phyloP scores from a whole-genome alignment of 2,329 filamentous ascomycete species.

The Fusarium zealandicum region DNA sequence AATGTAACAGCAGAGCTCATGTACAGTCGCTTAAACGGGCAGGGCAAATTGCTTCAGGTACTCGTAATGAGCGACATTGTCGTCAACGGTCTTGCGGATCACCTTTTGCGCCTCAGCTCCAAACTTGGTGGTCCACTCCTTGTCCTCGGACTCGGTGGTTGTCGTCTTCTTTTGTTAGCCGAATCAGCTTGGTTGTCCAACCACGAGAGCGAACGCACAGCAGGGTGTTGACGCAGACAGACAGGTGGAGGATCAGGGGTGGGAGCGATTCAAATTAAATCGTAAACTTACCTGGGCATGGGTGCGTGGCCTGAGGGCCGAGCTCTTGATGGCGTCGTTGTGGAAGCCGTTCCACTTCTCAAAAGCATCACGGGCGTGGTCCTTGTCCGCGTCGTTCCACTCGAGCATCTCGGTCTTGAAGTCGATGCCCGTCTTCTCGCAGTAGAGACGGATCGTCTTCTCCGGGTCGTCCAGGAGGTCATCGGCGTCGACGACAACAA shows the following conservation, averaged over 20 bases:
- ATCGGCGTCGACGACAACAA: constrained; percentile 92
- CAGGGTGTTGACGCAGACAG: constrained; percentile 33
- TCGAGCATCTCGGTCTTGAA: constrained; percentile 80
- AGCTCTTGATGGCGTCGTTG: constrained; percentile 89
- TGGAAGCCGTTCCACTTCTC: constrained; percentile 99
- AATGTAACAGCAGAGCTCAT: constrained; percentile 10
- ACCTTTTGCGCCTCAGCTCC: constrained; percentile 73
- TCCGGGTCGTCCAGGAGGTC: constrained; percentile 88
- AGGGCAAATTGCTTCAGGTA: constrained; percentile 75
- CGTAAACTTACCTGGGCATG: constrained; percentile 63
- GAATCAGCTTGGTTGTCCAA: constrained; percentile 30
- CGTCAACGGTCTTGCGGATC: constrained; percentile 75
- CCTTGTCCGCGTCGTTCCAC: constrained; percentile 81
- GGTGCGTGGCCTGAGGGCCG: constrained; percentile 73
- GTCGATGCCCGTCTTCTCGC: constrained; percentile 78
- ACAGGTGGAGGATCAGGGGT: constrained; percentile 24
- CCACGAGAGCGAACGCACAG: constrained; percentile 34
- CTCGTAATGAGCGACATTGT: constrained; percentile 78
- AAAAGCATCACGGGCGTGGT: constrained; percentile 77
- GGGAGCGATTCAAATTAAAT: constrained; percentile 24
- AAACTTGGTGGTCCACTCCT: constrained; percentile 77
- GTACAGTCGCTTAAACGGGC: constrained; percentile 18
- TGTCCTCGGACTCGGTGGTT: constrained; percentile 70
- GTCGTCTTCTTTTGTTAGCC: constrained; percentile 61
- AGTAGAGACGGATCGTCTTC: constrained; percentile 79